Conservation (phyloP, 495 filamentous ascomycete species). For the Podospora australis region DNA sequence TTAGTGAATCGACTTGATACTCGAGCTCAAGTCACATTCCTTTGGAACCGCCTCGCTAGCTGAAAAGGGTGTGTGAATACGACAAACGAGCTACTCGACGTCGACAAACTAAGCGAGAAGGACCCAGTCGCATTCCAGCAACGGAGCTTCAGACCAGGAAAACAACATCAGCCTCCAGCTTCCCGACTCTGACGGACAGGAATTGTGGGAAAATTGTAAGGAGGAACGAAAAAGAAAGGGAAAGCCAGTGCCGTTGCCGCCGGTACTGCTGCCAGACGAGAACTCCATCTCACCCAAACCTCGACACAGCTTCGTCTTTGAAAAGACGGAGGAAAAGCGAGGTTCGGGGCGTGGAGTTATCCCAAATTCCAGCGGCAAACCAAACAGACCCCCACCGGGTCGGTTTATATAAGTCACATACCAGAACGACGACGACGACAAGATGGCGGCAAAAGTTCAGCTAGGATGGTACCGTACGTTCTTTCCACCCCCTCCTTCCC, state of each 20-base stretch:
- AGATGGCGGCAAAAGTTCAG: constrained; percentile 29
- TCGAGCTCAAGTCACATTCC: background rate
- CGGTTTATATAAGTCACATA: too few relatives aligned
- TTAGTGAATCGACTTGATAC: background rate
- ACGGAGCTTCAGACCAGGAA: too few relatives aligned
- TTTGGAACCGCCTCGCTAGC: background rate
- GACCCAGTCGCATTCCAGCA: background rate
- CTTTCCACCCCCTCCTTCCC: background rate
- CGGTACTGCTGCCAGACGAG: too few relatives aligned
- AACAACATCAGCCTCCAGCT: background rate
- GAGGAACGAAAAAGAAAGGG: background rate
- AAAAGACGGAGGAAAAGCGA: too few relatives aligned
- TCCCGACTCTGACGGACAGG: too few relatives aligned
- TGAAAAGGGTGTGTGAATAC: too few relatives aligned
- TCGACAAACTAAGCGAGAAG: background rate
- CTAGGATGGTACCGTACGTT: constrained; percentile 42
- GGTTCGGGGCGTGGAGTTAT: too few relatives aligned
- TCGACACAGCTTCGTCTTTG: too few relatives aligned
- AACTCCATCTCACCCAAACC: too few relatives aligned
- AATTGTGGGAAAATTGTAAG: too few relatives aligned
- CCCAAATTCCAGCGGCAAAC: too few relatives aligned
- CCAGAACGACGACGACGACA: background rate
- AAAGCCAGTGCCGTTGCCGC: background rate
- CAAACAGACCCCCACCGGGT: background rate
- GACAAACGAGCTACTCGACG: background rate